Base-by-base conservation (phyloP, 257 asterid genomes). In the Craterostigma plantagineum region DNA sequence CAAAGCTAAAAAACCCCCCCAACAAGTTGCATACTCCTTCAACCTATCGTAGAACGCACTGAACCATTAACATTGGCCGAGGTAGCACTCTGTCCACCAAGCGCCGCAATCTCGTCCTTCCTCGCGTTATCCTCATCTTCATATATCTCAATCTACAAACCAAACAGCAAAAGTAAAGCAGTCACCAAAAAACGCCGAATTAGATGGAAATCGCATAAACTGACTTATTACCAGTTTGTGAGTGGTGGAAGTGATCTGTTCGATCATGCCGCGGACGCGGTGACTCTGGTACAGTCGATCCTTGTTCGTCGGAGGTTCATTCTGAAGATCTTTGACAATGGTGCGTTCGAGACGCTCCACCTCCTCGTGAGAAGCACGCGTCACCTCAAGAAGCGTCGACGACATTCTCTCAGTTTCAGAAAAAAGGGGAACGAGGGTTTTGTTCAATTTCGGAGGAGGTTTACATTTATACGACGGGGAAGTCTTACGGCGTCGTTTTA, bases 41-140 rank as follows among this genome's bases (percentile, higher is more conserved):
- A 90, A 59, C 50, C 96, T 65, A 57, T 83, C 96, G 46, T 90
- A 83, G 71, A 90, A 90, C 7, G 91, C 92, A 63, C 99, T 83
- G 50, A 79, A 83, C 30, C 87, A 18, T 77, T 83, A 11, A 72
- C 84, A 52, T 83, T 83, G 23, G 94, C 67, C 7, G 94, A 91
- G 4, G 92, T 51, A 0, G 72, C 63, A 18, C 93, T 82, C 75
- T 70, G 91, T 10, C 95, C 99, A 50, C 95, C 95, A 4, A 90
- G 92, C 2, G 94, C 92, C 8, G 94, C 99, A 63, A 90, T 90
- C 64, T 90, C 99, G 56, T 90, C 99, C 65, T 73, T 83, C 76
- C 94, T 65, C 14, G 92, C 77, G 42, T 41, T 68, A 61, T 90
- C 99, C 33, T 75, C 65, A 53, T 83, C 96, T 53, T 75, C 96